A percentile compares a stretch with the other conserved stretches of the same genome.
Conservation (phyloP, 768 basidiomycete species). For the Rhodosporidiobolus sp. region DNA sequence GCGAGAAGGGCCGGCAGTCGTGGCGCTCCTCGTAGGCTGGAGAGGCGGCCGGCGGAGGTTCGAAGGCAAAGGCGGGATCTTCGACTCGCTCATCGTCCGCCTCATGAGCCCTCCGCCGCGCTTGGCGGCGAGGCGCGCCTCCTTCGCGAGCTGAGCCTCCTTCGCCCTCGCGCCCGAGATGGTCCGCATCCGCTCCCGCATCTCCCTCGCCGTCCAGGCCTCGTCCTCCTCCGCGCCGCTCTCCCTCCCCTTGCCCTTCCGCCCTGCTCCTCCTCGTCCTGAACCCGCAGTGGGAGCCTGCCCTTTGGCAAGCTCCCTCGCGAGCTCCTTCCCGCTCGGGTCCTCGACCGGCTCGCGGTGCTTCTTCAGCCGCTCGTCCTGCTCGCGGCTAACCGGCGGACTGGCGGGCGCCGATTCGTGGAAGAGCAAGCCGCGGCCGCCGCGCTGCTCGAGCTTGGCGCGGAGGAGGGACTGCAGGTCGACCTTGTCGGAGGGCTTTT, state of each 20-base stretch:
- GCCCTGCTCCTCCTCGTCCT: background rate
- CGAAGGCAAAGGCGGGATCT: background rate
- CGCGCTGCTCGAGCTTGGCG: slow-evolving; percentile 19
- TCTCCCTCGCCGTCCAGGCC: slow-evolving; percentile 13
- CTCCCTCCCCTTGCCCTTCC: background rate
- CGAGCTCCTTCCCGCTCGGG: background rate
- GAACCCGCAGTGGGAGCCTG: background rate
- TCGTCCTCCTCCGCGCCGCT: background rate
- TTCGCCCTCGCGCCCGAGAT: slow-evolving; percentile 15
- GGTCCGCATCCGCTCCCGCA: slow-evolving; percentile 33
- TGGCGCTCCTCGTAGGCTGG: slow-evolving; percentile 5
- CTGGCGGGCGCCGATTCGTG: background rate
- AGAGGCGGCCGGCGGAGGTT: too few species aligned
- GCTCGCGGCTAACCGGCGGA: background rate
- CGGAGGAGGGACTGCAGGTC: slow-evolving; percentile 22
- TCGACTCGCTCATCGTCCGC: slow-evolving; percentile 6
- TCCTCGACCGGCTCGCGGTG: slow-evolving; percentile 20
- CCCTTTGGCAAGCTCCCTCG: background rate
- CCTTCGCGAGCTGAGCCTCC: slow-evolving; percentile 9
- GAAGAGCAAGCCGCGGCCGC: slow-evolving; percentile 9
- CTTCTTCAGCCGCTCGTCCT: slow-evolving; percentile 10
- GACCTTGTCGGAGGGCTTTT: background rate
- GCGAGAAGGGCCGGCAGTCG: background rate
- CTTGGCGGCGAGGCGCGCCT: background rate
- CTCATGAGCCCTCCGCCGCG: background rate